A percentile compares a stretch with the other conserved stretches of the same genome.
Conservation (phyloP, 2,329 filamentous ascomycete species). For the Venturia asperata region DNA sequence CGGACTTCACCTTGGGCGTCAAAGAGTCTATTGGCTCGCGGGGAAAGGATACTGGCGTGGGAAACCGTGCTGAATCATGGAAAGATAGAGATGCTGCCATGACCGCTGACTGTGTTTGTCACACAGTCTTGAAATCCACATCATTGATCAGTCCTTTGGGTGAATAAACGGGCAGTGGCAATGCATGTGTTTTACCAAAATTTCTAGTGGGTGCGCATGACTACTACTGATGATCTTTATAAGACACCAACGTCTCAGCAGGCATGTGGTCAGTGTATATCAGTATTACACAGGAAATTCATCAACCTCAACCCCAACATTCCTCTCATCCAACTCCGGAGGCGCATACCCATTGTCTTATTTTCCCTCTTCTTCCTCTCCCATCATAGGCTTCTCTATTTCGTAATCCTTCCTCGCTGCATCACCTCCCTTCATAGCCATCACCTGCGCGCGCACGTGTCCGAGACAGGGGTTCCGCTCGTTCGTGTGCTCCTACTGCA, state of each 20-base stretch:
- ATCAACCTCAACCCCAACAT: too few species aligned
- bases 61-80: background rate
- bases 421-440: background rate
- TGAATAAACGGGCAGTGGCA: too few species aligned
- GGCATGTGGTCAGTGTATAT: too few species aligned
- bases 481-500: too few species aligned
- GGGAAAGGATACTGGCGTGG: background rate
- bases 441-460: background rate
- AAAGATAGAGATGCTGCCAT: background rate
- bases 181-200: too few species aligned
- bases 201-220: too few species aligned
- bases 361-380: background rate
- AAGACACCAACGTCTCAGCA: too few species aligned
- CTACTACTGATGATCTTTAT: too few species aligned
- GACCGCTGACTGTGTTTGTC: background rate
- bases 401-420: background rate
- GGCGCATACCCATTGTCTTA: background rate
- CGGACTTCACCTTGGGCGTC: background rate
- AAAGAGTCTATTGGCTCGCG: background rate
- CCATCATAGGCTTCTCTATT: background rate
- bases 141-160: too few species aligned
- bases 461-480: too few species aligned
- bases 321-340: background rate
- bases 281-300: too few species aligned
- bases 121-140: too few species aligned